These are phyloP conservation scores for Barnettozyma pratensis DNA, from an alignment of 805 yeast species.

Conservation along the genomic window DNA sequence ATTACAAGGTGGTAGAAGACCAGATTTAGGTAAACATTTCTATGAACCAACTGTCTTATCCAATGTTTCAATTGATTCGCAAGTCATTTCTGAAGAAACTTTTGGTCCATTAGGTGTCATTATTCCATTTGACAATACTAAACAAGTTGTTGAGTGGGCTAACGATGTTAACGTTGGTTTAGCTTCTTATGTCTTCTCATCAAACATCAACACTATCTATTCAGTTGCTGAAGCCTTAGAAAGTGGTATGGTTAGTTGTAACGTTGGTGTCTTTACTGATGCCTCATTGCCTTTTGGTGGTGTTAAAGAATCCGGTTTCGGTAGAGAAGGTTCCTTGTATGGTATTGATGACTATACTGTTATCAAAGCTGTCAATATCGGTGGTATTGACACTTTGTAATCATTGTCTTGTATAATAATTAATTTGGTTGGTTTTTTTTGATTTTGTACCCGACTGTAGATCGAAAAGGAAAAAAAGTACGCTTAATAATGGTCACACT, in stretches of 20 bases:
- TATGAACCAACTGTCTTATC: conserved; percentile 51
- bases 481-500: not conserved
- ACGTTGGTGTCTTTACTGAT: conserved; percentile 54
- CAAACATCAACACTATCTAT: conserved; percentile 44
- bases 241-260: conserved; percentile 61
- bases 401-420: too few species aligned
- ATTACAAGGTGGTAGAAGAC: conserved; percentile 46
- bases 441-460: not conserved
- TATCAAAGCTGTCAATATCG: conserved; percentile 46
- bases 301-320: conserved; percentile 61
- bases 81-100: conserved; percentile 52
- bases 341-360: conserved; percentile 60
- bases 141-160: conserved; percentile 49
- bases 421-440: not conserved
- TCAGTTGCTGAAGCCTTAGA: conserved; percentile 52
- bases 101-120: conserved; percentile 64
- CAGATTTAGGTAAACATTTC: conserved; percentile 45
- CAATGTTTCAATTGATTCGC: conserved; percentile 46
- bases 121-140: conserved; percentile 45
- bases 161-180: conserved; percentile 54
- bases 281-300: conserved; percentile 60
- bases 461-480: not conserved
- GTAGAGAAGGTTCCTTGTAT: conserved; percentile 60
- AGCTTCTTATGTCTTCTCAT: conserved; percentile 55
- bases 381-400: conserved; percentile 26